phyloP scores from a whole-genome alignment of 108 stramenopile species.

The Pseudonitzschia delicatissima region DNA sequence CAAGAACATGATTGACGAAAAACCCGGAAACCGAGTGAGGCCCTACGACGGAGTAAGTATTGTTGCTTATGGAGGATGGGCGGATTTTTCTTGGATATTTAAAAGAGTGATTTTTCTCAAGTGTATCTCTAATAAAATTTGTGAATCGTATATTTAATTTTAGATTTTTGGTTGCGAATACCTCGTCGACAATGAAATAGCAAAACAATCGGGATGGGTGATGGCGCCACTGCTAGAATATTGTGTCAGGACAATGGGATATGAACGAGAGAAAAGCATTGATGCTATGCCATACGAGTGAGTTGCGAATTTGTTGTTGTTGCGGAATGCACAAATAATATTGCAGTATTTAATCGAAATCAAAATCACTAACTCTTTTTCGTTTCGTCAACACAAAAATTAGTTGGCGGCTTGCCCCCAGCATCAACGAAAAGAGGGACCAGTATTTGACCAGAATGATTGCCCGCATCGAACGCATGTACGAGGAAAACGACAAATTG shows the following conservation, averaged over 20 bases:
- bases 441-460: conserved; percentile 40
- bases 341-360: too few species aligned
- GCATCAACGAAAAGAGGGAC: conserved; percentile 32
- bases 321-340: too few species aligned
- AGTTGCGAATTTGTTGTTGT: not conserved
- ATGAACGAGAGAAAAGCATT: conserved; percentile 29
- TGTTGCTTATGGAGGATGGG: too few species aligned
- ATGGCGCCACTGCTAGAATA: not conserved
- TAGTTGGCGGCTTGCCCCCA: conserved; percentile 40
- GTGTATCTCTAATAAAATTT: not conserved
- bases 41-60: conserved; percentile 28
- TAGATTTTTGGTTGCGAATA: not conserved
- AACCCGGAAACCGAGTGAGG: conserved; percentile 27
- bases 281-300: conserved; percentile 45
- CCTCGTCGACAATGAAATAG: not conserved
- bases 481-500: conserved; percentile 12
- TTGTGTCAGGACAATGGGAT: conserved; percentile 13
- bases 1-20: conserved; percentile 28
- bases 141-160: not conserved
- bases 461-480: conserved; percentile 33
- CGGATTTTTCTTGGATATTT: too few species aligned
- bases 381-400: not conserved
- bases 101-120: not conserved
- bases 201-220: not conserved
- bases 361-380: not conserved